phyloP scores from a whole-genome alignment of 768 basidiomycete genomes.

The Psilocybe cubensis region DNA sequence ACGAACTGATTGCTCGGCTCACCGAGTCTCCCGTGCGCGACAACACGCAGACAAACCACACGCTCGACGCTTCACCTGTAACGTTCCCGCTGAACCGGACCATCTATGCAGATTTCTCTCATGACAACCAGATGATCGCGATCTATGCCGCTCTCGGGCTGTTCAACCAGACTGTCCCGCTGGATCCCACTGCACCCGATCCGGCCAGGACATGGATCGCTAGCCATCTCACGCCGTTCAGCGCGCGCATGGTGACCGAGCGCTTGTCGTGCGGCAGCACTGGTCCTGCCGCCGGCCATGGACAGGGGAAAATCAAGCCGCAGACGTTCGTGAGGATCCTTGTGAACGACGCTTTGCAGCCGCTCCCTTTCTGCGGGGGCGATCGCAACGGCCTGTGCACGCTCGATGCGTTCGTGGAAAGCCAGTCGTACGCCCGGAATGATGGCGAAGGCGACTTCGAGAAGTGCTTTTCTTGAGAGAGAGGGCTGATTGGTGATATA shows the following conservation, averaged over 20 bases:
- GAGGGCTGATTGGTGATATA: too few species aligned
- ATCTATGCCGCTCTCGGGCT: constrained; percentile 70
- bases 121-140: constrained; percentile 85
- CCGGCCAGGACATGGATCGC: constrained; percentile 52
- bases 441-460: constrained; percentile 77
- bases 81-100: constrained; percentile 75
- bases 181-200: constrained; percentile 37
- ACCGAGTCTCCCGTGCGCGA: constrained; percentile 65
- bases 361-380: constrained; percentile 62
- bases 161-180: constrained; percentile 39
- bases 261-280: constrained; percentile 49
- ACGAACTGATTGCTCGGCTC: constrained; percentile 86
- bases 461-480: constrained; percentile 41
- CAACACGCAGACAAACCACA: constrained; percentile 75
- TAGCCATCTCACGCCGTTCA: constrained; percentile 73
- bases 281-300: not conserved
- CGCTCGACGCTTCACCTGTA: constrained; percentile 59
- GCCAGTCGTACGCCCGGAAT: constrained; percentile 68
- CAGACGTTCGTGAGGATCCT: constrained; percentile 70
- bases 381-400: constrained; percentile 60
- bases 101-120: constrained; percentile 81
- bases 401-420: constrained; percentile 67
- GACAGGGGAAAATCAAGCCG: not conserved
- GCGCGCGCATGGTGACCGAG: constrained; percentile 76
- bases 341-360: constrained; percentile 75